These are phyloP conservation scores for Haplographium delicatum DNA, from an alignment of 495 filamentous ascomycete genomes.

Conservation along the genomic window DNA sequence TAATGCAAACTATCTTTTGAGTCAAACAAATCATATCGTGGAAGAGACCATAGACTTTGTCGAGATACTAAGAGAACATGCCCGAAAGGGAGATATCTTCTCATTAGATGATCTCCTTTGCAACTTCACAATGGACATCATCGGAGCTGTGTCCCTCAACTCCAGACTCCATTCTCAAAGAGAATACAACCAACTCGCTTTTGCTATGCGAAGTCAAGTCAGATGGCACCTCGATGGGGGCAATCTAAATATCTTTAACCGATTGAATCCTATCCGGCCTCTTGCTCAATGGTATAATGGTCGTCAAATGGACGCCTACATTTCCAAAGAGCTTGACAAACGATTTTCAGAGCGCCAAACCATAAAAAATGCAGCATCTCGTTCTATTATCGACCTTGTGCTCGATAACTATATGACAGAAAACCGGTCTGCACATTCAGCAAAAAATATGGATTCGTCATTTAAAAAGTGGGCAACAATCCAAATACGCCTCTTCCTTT, in stretches of 20 bases:
- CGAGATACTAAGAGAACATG: conserved; percentile 29
- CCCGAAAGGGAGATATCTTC: conserved; percentile 26
- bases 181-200: conserved; percentile 22
- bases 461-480: conserved; percentile 26
- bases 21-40: conserved; percentile 29
- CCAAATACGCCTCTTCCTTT: conserved; percentile 30
- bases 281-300: conserved; percentile 28
- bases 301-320: conserved; percentile 29
- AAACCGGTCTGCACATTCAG: background rate
- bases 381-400: conserved; percentile 32
- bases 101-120: conserved; percentile 49
- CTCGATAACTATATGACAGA: conserved; percentile 29
- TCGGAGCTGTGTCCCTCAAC: conserved; percentile 21
- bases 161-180: background rate
- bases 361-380: conserved; percentile 1
- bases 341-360: conserved; percentile 20
- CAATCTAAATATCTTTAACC: conserved; percentile 24
- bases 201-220: conserved; percentile 26
- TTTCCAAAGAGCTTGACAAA: conserved; percentile 31
- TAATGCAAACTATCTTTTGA: conserved; percentile 30
- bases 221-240: conserved; percentile 15
- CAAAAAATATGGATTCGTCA: conserved; percentile 15
- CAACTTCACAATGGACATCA: conserved; percentile 67
- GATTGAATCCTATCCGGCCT: conserved; percentile 12
- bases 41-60: conserved; percentile 31